Percentiles rank a stretch among this genome's conserved stretches.
Evolutionary conservation across 169 alveolate species (phyloP).

Genomic region (Plasmodium coatneyi): DNA sequence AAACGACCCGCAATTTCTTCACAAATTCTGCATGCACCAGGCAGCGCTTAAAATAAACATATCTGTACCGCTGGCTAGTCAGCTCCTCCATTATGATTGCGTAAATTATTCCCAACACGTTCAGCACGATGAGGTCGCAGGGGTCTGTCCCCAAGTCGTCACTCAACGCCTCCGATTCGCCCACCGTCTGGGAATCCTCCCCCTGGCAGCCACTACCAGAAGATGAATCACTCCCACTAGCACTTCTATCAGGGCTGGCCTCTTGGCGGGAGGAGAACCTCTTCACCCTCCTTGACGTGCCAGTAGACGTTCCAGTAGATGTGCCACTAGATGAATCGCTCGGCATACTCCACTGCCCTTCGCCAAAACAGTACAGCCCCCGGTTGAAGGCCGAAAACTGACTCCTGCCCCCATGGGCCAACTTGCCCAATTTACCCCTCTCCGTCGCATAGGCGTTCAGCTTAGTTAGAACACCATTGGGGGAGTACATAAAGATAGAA

Average conservation of each 20-base stretch:
- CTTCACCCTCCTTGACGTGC: neutral
- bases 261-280: neutral
- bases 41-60: constrained; percentile 19
- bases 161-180: neutral
- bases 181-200: neutral
- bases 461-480: constrained; percentile 39
- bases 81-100: constrained; percentile 49
- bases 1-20: constrained; percentile 3
- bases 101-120: constrained; percentile 16
- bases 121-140: constrained; percentile 19
- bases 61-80: constrained; percentile 18
- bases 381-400: constrained; percentile 10
- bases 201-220: neutral
- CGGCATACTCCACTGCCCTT: neutral
- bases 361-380: neutral
- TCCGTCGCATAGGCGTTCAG: neutral
- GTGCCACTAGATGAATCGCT: neutral
- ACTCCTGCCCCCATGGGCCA: neutral
- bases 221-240: neutral
- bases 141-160: neutral
- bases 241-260: neutral
- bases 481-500: constrained; percentile 1
- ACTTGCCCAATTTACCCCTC: neutral
- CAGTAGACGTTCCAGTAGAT: neutral
- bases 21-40: constrained; percentile 36